Percentiles rank a stretch among this genome's conserved stretches.
phyloP scores from a whole-genome alignment of 1,139 yeast species.

The Protomyces macrosporus region DNA sequence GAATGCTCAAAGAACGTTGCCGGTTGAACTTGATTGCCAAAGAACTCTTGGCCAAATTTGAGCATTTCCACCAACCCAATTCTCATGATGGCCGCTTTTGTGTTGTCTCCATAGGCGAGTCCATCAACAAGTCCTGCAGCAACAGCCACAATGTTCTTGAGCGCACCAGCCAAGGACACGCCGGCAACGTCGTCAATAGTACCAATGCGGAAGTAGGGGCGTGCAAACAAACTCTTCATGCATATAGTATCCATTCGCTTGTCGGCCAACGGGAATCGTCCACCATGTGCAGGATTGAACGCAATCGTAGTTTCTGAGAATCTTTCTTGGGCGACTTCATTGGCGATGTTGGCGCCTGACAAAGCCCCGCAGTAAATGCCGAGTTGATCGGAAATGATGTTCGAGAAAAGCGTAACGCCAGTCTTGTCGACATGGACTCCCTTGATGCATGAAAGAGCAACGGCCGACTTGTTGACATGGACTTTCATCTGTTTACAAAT shows the following conservation, averaged over 20 bases:
- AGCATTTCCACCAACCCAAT: conserved; percentile 85
- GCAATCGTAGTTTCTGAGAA: conserved; percentile 97
- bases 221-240: conserved; percentile 70
- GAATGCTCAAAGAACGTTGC: conserved; percentile 83
- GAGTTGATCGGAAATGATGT: conserved; percentile 65
- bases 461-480: conserved; percentile 56
- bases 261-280: conserved; percentile 37
- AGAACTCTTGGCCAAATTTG: conserved; percentile 68
- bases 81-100: conserved; percentile 93
- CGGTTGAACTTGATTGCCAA: conserved; percentile 60
- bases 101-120: conserved; percentile 96
- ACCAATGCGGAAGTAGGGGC: conserved; percentile 91
- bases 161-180: conserved; percentile 88
- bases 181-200: conserved; percentile 89
- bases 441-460: conserved; percentile 90
- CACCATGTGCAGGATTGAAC: conserved; percentile 63
- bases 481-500: conserved; percentile 73
- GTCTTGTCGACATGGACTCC: conserved; percentile 78
- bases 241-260: conserved; percentile 28
- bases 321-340: conserved; percentile 86
- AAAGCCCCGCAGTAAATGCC: conserved; percentile 89
- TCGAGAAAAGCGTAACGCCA: conserved; percentile 75
- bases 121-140: conserved; percentile 96
- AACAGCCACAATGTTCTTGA: conserved; percentile 87
- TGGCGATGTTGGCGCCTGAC: conserved; percentile 92